Percentiles rank a stretch among this genome's conserved stretches.
These are phyloP conservation scores for Penicillium angulare DNA, from an alignment of 495 filamentous ascomycete genomes.

Conservation along the genomic window DNA sequence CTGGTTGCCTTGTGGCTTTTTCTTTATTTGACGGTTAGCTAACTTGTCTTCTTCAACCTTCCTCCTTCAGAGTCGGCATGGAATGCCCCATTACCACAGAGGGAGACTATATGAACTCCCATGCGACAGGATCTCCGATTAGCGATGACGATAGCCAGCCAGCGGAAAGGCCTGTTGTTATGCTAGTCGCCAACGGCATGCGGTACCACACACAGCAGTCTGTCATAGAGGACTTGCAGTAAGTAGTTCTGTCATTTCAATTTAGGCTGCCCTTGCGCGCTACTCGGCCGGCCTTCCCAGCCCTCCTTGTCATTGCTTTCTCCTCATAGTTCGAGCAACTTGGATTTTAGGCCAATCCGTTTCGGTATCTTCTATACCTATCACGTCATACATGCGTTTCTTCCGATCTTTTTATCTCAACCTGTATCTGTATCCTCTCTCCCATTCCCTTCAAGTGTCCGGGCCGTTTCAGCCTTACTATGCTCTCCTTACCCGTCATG, in stretches of 20 bases:
- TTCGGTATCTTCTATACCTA: constrained; percentile 31
- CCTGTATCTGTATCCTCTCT: too few relatives aligned
- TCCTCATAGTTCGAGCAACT: constrained; percentile 37
- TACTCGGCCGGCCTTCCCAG: constrained; percentile 34
- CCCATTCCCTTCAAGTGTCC: too few relatives aligned
- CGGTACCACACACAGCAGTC: constrained; percentile 45
- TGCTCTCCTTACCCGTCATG: constrained; percentile 16
- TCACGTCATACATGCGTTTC: constrained; percentile 29
- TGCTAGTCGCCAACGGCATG: constrained; percentile 46
- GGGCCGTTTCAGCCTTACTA: too few relatives aligned
- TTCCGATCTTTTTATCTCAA: constrained; percentile 27
- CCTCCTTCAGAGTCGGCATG: constrained; percentile 37
- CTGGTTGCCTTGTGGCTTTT: too few relatives aligned
- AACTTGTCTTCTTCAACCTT: constrained; percentile 29
- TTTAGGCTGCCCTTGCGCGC: constrained; percentile 36
- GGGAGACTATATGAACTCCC: constrained; percentile 39
- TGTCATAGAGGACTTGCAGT: constrained; percentile 49
- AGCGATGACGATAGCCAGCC: constrained; percentile 46
- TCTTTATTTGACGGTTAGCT: constrained; percentile 16
- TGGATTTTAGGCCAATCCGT: constrained; percentile 28
- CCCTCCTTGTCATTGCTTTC: constrained; percentile 37
- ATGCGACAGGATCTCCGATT: constrained; percentile 35
- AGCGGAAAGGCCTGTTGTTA: constrained; percentile 42
- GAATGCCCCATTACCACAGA: constrained; percentile 40
- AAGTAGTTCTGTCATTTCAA: constrained; percentile 42